Conservation (phyloP, 768 basidiomycete species). For the Crepidotus variabilis region DNA sequence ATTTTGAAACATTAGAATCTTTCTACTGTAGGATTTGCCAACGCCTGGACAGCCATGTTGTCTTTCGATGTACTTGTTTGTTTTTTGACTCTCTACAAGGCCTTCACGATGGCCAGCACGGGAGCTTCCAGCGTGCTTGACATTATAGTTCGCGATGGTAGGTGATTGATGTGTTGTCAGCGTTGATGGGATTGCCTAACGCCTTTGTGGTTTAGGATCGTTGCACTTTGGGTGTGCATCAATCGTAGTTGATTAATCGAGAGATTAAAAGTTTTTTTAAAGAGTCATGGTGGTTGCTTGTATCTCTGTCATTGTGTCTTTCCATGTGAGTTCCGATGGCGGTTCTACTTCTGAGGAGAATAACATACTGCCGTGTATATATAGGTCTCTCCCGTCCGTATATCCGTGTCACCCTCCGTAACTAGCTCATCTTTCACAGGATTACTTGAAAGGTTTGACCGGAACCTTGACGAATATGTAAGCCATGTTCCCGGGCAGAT, state of each 20-base stretch:
- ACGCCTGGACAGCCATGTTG: background rate
- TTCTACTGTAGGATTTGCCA: background rate
- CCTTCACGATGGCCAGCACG: background rate
- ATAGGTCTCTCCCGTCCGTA: conserved; percentile 4
- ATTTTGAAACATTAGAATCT: too few relatives aligned
- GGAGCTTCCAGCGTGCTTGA: background rate
- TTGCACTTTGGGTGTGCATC: background rate
- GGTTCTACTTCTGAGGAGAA: background rate
- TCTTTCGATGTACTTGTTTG: background rate
- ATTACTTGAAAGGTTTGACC: conserved; percentile 17
- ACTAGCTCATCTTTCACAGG: conserved; percentile 8
- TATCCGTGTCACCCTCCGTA: background rate
- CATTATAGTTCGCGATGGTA: background rate
- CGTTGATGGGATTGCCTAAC: too few relatives aligned
- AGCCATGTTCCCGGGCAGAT: conserved; percentile 2
- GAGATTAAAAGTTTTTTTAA: background rate
- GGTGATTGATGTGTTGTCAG: background rate
- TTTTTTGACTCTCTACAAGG: background rate
- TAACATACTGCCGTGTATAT: too few relatives aligned
- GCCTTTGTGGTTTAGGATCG: background rate
- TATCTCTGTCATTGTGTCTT: conserved; percentile 13
- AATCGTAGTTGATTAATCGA: too few relatives aligned
- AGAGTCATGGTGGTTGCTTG: conserved; percentile 18
- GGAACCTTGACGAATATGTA: conserved; percentile 28
- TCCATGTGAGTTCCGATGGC: conserved; percentile 8